phyloP scores from a whole-genome alignment of 1,139 yeast species.

The Pichia sp. region DNA sequence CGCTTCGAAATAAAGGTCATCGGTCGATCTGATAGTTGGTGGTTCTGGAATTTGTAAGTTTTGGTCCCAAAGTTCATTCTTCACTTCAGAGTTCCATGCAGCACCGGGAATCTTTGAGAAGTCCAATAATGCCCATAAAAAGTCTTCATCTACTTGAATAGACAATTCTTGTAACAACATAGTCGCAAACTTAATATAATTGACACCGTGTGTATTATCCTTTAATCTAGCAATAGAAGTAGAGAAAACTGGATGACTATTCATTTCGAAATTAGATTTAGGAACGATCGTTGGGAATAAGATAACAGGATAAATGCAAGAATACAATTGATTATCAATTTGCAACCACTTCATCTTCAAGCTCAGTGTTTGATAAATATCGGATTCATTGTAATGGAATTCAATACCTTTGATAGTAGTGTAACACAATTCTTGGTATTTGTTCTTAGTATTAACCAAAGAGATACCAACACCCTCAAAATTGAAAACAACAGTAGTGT shows the following conservation, averaged over 20 bases:
- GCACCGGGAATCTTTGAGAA: conserved; percentile 75
- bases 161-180: conserved; percentile 87
- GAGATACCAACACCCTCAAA: conserved; percentile 93
- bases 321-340: conserved; percentile 87
- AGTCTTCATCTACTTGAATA: conserved; percentile 91
- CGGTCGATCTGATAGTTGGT: conserved; percentile 46
- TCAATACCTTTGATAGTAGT: conserved; percentile 80
- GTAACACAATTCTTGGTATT: conserved; percentile 74
- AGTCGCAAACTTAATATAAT: conserved; percentile 90
- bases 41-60: conserved; percentile 71
- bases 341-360: conserved; percentile 92
- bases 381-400: conserved; percentile 78
- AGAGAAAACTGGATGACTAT: conserved; percentile 86
- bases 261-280: conserved; percentile 79
- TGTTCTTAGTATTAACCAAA: conserved; percentile 58
- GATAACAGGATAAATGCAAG: conserved; percentile 85
- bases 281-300: conserved; percentile 93
- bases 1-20: conserved; percentile 89
- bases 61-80: conserved; percentile 63
- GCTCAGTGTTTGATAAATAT: conserved; percentile 75
- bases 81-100: conserved; percentile 52
- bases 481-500: conserved; percentile 57
- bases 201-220: conserved; percentile 88
- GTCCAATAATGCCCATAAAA: conserved; percentile 77
- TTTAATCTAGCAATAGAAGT: conserved; percentile 81